Evolutionary conservation across 805 yeast genomes (phyloP), one percentile per base, ranked within the genome.

Genomic region (Maudiozyma serrabonitensis): DNA sequence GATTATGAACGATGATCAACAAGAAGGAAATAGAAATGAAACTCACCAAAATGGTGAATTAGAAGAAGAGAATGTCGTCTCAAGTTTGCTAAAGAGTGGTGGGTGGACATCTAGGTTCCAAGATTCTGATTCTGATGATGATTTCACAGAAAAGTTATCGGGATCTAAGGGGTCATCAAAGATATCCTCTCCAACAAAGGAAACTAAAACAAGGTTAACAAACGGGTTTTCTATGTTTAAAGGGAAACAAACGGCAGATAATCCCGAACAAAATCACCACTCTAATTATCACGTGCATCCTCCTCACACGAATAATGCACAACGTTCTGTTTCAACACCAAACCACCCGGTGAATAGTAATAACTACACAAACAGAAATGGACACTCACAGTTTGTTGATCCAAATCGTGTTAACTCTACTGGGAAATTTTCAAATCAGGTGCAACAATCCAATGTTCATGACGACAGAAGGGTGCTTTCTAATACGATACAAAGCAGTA

Each of bases 51-150:
- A 31, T 16, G 16, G 21, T 18, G 41, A 15, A 15, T 6, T 4
- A 11, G 21, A 31, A 11, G 25, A 28, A 18, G 45, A 31, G 16
- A 19, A 18, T 31, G 15, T 18, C 16, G 21, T 21, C 4, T 28
- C 35, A 15, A 31, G 34, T 35, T 8, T 44, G 9, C 21, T 28
- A 12, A 46, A 31, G 32, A 46, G 28, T 39, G 26, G 50, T 46
- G 52, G 49, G 7, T 47, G 52, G 51, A 46, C 68, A 50, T 81
- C 87, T 1, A 71, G 87, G 56, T 75, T 81, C 53, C 71, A 70
- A 5, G 88, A 82, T 59, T 80, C 85, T 2, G 86, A 81, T 57
- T 81, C 82, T 13, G 87, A 81, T 43, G 62, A 61, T 13, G 79
- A 75, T 19, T 58, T 56, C 25, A 63, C 32, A 4, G 45, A 44